Conservation (phyloP, 2,329 filamentous ascomycete genomes). For the Monosporascus sp. region DNA sequence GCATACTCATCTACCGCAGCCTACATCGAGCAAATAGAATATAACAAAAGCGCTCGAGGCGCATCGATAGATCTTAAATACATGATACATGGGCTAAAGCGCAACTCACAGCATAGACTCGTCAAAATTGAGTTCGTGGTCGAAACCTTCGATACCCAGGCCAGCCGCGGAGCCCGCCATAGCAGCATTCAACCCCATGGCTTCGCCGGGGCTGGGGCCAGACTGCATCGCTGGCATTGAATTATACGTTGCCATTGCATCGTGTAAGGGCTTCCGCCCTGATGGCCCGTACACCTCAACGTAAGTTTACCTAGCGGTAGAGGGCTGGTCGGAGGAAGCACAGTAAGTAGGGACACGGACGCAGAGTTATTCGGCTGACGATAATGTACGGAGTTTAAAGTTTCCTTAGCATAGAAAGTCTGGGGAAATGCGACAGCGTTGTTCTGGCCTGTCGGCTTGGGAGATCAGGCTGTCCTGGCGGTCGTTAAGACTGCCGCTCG, state of each 20-base stretch:
- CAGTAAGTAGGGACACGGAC: not conserved
- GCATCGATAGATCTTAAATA: not conserved
- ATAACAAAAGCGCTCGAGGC: no score
- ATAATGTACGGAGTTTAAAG: no score
- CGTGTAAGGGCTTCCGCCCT: slow-evolving; percentile 23
- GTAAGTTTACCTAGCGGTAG: not conserved
- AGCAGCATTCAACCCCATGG: slow-evolving; percentile 39
- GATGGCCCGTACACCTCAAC: slow-evolving; percentile 6
- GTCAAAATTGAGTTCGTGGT: slow-evolving; percentile 49
- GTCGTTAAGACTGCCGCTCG: not conserved
- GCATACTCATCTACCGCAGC: not conserved
- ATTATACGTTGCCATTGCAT: slow-evolving; percentile 57
- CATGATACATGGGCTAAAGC: slow-evolving; percentile 1
- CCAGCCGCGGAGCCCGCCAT: slow-evolving; percentile 26
- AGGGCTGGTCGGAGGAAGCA: not conserved
- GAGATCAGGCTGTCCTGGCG: not conserved
- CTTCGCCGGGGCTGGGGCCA: slow-evolving; percentile 38
- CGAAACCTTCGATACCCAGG: slow-evolving; percentile 46
- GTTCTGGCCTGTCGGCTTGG: not conserved
- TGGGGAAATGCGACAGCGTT: not conserved
- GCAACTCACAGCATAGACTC: slow-evolving; percentile 50
- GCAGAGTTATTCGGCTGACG: no score
- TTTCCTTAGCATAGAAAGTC: not conserved
- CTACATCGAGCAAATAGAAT: not conserved
- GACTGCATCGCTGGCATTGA: slow-evolving; percentile 47